Conservation (phyloP, 192 early-diverging fungal species). For the Radiomyces spectabilis region DNA sequence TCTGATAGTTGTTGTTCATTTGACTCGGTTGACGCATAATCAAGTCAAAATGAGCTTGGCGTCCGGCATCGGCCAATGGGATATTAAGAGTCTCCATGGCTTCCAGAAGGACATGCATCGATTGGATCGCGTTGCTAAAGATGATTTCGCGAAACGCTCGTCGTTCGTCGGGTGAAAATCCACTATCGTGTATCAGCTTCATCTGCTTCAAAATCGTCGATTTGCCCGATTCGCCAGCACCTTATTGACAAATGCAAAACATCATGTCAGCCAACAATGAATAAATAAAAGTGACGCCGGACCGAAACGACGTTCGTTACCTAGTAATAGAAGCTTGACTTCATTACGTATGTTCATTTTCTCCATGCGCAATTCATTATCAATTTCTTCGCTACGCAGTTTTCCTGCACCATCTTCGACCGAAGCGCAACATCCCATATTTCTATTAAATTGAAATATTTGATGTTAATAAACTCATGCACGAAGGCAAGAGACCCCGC, state of each 20-base stretch:
- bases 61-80: slow-evolving; percentile 55
- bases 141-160: slow-evolving; percentile 92
- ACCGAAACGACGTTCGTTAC: slow-evolving; percentile 66
- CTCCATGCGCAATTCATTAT: slow-evolving; percentile 79
- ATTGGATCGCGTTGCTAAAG: slow-evolving; percentile 89
- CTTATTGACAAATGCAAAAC: too few relatives aligned
- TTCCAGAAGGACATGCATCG: slow-evolving; percentile 89
- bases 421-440: slow-evolving; percentile 86
- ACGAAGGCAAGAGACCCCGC: too few relatives aligned
- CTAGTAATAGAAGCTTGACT: slow-evolving; percentile 92
- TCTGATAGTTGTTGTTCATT: slow-evolving; percentile 78
- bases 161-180: slow-evolving; percentile 82
- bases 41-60: slow-evolving; percentile 57
- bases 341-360: slow-evolving; percentile 74
- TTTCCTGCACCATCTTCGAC: slow-evolving; percentile 78
- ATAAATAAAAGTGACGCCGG: slow-evolving; percentile 63
- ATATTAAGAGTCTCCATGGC: slow-evolving; percentile 87
- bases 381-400: slow-evolving; percentile 83
- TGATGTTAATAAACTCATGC: too few relatives aligned
- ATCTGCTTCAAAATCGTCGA: slow-evolving; percentile 96
- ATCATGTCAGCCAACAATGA: slow-evolving; percentile 79
- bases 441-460: slow-evolving; percentile 17
- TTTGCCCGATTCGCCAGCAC: slow-evolving; percentile 95
- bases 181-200: slow-evolving; percentile 93
- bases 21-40: slow-evolving; percentile 74